Base-by-base conservation (phyloP, 2,329 filamentous ascomycete genomes). In the Aureobasidium sp. region DNA sequence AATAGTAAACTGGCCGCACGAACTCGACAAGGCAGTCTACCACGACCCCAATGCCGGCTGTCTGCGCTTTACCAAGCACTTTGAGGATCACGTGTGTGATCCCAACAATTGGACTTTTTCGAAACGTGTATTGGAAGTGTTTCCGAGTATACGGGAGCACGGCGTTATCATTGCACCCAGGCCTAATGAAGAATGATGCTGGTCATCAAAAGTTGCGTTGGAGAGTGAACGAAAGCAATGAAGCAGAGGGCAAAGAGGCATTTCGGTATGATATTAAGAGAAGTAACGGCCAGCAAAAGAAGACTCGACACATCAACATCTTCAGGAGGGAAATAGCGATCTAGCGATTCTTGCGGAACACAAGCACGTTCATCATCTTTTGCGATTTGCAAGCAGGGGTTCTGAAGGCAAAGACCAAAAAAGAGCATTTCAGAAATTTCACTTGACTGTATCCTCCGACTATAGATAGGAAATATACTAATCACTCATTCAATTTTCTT, bases 61-160 rank as follows among this genome's bases (percentile, higher is more conserved):
- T 20, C 27, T 61, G n/a, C 34, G 45, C 37, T 61, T 61, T n/a
- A 61, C 57, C 14, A 61, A 61, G 15, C 12, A 41, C 1, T 61
- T 61, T 15, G 47, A 51, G 27, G 45, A 61, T 15, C 57, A 61
- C 20, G 57, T 52, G 17, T 42, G 25, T 27, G 39, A 61, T 8
- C 22, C 45, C 0, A 39, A 31, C 12, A 61, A 61, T 36, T 61
- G 57, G 57, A 61, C 57, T 3, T 61, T 61, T 5, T 52, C 57
- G 3, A 41, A 42, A 31, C 22, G 36, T 0, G 57, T 42, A n/a
- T 29, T 61, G 3, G 39, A 51, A 4, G 57, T 61, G 3, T 61
- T 51, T 25, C 57, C 57, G 8, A 29, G 17, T 12, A 52, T 61
- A 11, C 9, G 7, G 8, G 57, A 61, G 15, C 42, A 61, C 15